Evolutionary conservation across 108 stramenopile genomes (phyloP).

Genomic region (Discostella pseudostelligera): DNA sequence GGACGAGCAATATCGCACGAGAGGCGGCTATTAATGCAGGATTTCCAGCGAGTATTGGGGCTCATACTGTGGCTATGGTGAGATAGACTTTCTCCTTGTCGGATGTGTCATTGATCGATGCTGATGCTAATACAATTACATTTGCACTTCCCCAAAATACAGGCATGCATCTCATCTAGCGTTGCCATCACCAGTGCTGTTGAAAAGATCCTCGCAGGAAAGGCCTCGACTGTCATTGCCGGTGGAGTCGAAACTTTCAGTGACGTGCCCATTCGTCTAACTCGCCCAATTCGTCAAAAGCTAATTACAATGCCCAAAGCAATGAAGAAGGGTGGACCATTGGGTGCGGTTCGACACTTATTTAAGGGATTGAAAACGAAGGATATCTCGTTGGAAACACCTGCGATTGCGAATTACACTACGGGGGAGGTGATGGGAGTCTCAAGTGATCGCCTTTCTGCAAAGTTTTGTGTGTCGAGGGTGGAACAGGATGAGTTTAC

Average conservation of each 20-base stretch:
- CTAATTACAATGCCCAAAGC: constrained; percentile 92
- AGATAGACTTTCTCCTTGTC: neutral
- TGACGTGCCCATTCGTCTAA: constrained; percentile 96
- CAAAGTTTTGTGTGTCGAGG: constrained; percentile 93
- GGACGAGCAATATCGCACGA: constrained; percentile 94
- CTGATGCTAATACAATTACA: neutral
- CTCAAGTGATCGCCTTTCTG: constrained; percentile 88
- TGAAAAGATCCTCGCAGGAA: constrained; percentile 90
- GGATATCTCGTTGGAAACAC: constrained; percentile 92
- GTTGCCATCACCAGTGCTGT: constrained; percentile 93
- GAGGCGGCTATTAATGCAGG: constrained; percentile 96
- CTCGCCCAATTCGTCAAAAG: constrained; percentile 86
- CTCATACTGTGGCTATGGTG: constrained; percentile 90
- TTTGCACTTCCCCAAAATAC: constrained; percentile 4
- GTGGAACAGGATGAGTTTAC: constrained; percentile 96
- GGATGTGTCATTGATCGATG: constrained; percentile 1
- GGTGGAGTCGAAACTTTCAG: constrained; percentile 96
- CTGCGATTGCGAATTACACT: constrained; percentile 98
- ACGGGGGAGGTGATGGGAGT: constrained; percentile 99
- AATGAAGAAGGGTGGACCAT: constrained; percentile 91
- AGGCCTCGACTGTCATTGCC: constrained; percentile 91
- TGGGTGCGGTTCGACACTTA: constrained; percentile 74
- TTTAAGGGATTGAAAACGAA: constrained; percentile 89
- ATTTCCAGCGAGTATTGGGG: constrained; percentile 82
- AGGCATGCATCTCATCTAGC: constrained; percentile 96